These are phyloP conservation scores for Glebionis coronaria DNA, from an alignment of 129 eudicot species.

Conservation along the genomic window DNA sequence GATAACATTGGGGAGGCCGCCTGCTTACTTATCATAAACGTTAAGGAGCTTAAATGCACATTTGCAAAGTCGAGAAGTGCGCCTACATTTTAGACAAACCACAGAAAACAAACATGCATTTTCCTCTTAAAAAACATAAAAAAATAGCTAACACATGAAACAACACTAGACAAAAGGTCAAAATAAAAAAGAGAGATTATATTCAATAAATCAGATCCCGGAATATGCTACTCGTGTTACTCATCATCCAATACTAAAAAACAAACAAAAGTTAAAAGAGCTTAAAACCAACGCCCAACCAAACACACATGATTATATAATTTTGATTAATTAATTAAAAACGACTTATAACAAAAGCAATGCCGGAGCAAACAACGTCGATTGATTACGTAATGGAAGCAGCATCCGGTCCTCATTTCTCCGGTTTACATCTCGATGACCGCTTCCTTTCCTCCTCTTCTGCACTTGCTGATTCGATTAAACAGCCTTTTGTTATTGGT, in stretches of 20 bases:
- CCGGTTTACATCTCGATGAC: conserved; percentile 81
- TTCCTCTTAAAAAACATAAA: too few relatives aligned
- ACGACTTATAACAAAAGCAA: conserved; percentile 17
- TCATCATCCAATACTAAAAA: too few relatives aligned
- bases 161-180: too few relatives aligned
- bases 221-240: conserved; percentile 10
- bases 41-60: too few relatives aligned
- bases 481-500: conserved; percentile 97
- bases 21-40: too few relatives aligned
- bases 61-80: too few relatives aligned
- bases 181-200: too few relatives aligned
- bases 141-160: too few relatives aligned
- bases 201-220: too few relatives aligned
- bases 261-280: not conserved
- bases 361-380: conserved; percentile 68
- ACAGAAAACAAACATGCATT: too few relatives aligned
- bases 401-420: conserved; percentile 88
- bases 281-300: conserved; percentile 25
- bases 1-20: too few relatives aligned
- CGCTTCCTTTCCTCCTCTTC: conserved; percentile 45
- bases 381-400: conserved; percentile 89
- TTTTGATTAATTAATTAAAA: not conserved
- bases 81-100: too few relatives aligned
- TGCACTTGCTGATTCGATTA: conserved; percentile 35
- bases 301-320: not conserved